Base-by-base conservation (phyloP, 495 filamentous ascomycete genomes). In the Rhizodiscina lignyota region DNA sequence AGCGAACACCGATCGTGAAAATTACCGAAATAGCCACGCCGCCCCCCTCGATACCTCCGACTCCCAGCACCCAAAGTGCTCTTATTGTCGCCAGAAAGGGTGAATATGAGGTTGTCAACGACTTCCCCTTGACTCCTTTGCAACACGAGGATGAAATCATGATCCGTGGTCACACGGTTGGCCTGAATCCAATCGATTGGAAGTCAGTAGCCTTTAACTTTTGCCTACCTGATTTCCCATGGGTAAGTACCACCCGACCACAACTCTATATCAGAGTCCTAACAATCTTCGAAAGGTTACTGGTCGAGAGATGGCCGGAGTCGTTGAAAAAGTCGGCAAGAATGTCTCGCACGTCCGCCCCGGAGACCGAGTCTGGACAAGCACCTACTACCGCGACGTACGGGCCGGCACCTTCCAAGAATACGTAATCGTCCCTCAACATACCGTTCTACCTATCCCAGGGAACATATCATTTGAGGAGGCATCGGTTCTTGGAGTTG, bases 101-200 rank as follows among this genome's bases (percentile, higher is more conserved):
- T 6, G 30, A 32, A 16, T 32, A 32, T 16, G 30, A 10, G 18
- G 6, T 32, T 8, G 8, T 6, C 30, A 8, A 10, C 30, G 52
- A 67, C 37, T 65, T 74, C 45, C 50, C 53, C 18, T 56, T 75
- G 22, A 70, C 72, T 12, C 47, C 50, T 1, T 49, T 54, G 30
- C 42, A 52, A 15, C 44, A 60, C 32, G 49, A 62, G 19, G 51
- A 60, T 18, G 70, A 77, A 48, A 60, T 75, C 18, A 56, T 77
- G 3, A 60, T 76, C 34, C 61, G 64, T 47, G 58, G 68, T 5
- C 42, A 62, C 21, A 68, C 66, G 5, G 67, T 79, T 52, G 77
- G 75, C 2, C 52, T 82, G 34, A 80, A 79, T 51, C 77, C 74
- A 2, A 67, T 79, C 32, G 77, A 82, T 49, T 80, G 77, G 77